Percentiles rank a stretch among this genome's conserved stretches.
Conservation (phyloP, 768 basidiomycete genomes). For the Suillus bovinus region DNA sequence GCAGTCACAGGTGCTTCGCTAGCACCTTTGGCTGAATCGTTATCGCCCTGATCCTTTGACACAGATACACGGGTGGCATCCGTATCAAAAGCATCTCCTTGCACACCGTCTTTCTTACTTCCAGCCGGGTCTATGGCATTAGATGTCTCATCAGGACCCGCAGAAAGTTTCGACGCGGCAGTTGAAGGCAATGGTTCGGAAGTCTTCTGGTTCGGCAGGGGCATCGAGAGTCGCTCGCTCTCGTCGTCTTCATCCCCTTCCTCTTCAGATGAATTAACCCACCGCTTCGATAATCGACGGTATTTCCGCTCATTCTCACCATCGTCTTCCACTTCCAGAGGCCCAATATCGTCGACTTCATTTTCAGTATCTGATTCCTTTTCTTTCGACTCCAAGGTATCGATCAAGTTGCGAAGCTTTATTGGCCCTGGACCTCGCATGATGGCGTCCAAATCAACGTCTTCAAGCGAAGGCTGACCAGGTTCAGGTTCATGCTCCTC, state of each 20-base stretch:
- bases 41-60: neutral
- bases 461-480: slow-evolving; percentile 8
- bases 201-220: neutral
- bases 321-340: slow-evolving; percentile 39
- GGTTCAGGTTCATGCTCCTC: slow-evolving; percentile 13
- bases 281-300: slow-evolving; percentile 36
- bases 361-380: slow-evolving; percentile 37
- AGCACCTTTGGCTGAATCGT: neutral
- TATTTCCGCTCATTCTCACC: slow-evolving; percentile 32
- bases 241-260: slow-evolving; percentile 29
- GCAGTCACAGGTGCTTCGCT: neutral
- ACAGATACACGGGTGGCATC: neutral
- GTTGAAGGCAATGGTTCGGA: neutral
- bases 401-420: slow-evolving; percentile 28
- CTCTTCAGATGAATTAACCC: slow-evolving; percentile 30
- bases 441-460: slow-evolving; percentile 40
- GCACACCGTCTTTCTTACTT: neutral
- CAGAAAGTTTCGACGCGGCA: no score
- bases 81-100: neutral
- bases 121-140: neutral
- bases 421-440: slow-evolving; percentile 40
- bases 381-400: slow-evolving; percentile 29
- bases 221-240: neutral
- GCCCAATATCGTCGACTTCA: slow-evolving; percentile 43
- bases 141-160: neutral